These are phyloP conservation scores for Daldinia loculata DNA, from an alignment of 495 filamentous ascomycete genomes.

Conservation along the genomic window DNA sequence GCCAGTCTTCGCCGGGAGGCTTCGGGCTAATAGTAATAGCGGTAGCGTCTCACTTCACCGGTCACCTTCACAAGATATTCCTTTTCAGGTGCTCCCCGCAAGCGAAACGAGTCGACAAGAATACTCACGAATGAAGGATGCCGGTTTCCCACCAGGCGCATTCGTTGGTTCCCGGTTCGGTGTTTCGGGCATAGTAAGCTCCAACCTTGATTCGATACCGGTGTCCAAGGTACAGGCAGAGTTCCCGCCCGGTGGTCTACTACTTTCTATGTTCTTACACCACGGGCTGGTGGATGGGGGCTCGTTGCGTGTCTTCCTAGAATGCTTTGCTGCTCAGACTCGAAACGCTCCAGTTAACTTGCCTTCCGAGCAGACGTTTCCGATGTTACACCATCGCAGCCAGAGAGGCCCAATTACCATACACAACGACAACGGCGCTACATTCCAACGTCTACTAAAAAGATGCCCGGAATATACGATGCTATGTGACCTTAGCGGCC, in stretches of 20 bases:
- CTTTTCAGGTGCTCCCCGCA: constrained; percentile 38
- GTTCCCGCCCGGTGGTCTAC: constrained; percentile 45
- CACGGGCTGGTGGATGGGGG: constrained; percentile 51
- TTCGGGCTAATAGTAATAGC: constrained; percentile 38
- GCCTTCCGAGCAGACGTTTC: constrained; percentile 40
- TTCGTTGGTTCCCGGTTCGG: constrained; percentile 41
- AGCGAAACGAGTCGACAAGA: constrained; percentile 31
- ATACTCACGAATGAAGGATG: constrained; percentile 41
- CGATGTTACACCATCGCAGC: constrained; percentile 26
- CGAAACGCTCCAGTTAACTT: constrained; percentile 28
- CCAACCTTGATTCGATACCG: constrained; percentile 40
- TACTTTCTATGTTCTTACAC: constrained; percentile 50
- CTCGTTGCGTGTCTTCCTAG: constrained; percentile 59
- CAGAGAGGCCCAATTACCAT: constrained; percentile 34
- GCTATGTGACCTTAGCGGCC: constrained; percentile 44
- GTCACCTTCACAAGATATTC: constrained; percentile 43
- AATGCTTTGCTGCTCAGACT: constrained; percentile 54
- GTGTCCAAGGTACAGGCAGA: constrained; percentile 46
- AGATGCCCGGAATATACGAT: constrained; percentile 47
- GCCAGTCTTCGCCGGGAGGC: constrained; percentile 48
- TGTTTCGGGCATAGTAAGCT: constrained; percentile 26
- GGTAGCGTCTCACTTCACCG: constrained; percentile 42
- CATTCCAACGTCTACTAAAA: constrained; percentile 32
- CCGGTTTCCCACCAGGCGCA: constrained; percentile 44
- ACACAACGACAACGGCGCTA: constrained; percentile 16